phyloP scores from a whole-genome alignment of 148 eudicot genomes.

The Pharnaceum exiguum region DNA sequence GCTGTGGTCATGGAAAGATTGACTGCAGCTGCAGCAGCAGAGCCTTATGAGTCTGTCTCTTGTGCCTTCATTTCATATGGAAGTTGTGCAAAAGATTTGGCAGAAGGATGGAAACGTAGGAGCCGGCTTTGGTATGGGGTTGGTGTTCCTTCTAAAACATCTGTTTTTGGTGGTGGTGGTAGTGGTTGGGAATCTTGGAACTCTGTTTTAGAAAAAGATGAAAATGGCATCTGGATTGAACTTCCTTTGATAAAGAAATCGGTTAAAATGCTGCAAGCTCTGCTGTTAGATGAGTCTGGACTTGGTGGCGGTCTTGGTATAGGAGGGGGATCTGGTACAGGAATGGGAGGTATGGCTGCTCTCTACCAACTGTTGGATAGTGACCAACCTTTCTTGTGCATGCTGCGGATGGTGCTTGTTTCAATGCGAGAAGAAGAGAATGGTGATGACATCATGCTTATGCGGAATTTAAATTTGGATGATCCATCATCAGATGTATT shows the following conservation, averaged over 20 bases:
- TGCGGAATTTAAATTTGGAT: conserved; percentile 46
- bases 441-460: conserved; percentile 65
- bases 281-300: conserved; percentile 93
- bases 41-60: conserved; percentile 93
- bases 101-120: conserved; percentile 93
- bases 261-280: conserved; percentile 89
- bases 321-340: conserved; percentile 99
- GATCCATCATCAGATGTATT: conserved; percentile 41
- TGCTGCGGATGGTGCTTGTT: conserved; percentile 97
- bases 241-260: conserved; percentile 86
- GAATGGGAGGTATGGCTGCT: conserved; percentile 98
- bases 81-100: conserved; percentile 74
- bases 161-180: conserved; percentile 84
- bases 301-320: conserved; percentile 98
- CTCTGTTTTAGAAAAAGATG: conserved; percentile 82
- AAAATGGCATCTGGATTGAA: conserved; percentile 80
- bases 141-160: conserved; percentile 52
- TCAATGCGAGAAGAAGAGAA: conserved; percentile 93
- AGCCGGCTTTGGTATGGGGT: conserved; percentile 94
- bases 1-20: conserved; percentile 82
- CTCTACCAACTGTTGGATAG: conserved; percentile 94
- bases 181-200: conserved; percentile 94
- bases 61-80: conserved; percentile 98
- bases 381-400: conserved; percentile 96
- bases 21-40: conserved; percentile 94